These are phyloP conservation scores for Phycomyces blakesleeanus DNA, from an alignment of 192 early-diverging fungal genomes.

Conservation along the genomic window DNA sequence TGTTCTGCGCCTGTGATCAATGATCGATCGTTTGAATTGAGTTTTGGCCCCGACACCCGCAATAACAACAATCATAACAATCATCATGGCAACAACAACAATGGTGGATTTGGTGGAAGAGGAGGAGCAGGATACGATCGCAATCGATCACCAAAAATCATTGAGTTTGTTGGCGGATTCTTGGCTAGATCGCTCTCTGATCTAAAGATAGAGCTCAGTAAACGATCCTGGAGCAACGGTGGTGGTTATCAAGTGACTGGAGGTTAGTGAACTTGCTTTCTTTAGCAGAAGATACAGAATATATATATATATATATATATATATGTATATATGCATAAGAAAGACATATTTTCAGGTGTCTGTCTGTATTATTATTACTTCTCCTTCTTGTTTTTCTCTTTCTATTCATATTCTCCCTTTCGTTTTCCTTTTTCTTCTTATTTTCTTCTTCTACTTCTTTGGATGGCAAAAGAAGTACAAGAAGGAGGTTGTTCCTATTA, in stretches of 20 bases:
- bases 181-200: conserved; percentile 31
- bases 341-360: too few relatives aligned
- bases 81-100: too few relatives aligned
- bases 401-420: background rate
- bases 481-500: too few relatives aligned
- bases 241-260: conserved; percentile 35
- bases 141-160: conserved; percentile 11
- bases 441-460: conserved; percentile 6
- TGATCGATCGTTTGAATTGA: conserved; percentile 31
- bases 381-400: too few relatives aligned
- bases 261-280: conserved; percentile 32
- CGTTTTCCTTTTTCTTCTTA: background rate
- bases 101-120: too few relatives aligned
- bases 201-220: conserved; percentile 35
- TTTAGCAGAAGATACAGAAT: background rate
- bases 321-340: background rate
- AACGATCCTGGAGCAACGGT: conserved; percentile 5
- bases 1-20: conserved; percentile 40
- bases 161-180: conserved; percentile 33
- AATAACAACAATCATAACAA: too few relatives aligned
- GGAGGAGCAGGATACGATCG: background rate
- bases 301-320: conserved; percentile 8
- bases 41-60: conserved; percentile 12
- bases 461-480: too few relatives aligned
- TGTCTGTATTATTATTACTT: too few relatives aligned